phyloP scores from a whole-genome alignment of 2,329 filamentous ascomycete species.

The Tolypocladium endophyticum region DNA sequence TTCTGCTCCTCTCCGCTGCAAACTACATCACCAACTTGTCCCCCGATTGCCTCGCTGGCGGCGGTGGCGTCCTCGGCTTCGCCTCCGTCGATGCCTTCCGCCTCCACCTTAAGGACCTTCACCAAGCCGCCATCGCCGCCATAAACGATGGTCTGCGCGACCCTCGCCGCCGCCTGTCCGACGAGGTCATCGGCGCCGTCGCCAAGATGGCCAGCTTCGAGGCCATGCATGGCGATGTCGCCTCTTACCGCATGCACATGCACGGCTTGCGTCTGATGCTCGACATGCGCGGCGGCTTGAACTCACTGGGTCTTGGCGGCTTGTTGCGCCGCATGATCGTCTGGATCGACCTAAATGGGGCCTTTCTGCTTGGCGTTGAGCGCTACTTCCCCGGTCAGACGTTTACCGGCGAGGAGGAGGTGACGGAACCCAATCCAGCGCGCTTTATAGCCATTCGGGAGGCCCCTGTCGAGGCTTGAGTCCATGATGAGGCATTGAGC shows the following conservation, averaged over 20 bases:
- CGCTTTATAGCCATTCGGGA: constrained; percentile 16
- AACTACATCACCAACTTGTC: constrained; percentile 9
- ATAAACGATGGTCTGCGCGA: constrained; percentile 29
- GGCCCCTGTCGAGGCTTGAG: not conserved
- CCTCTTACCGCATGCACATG: constrained; percentile 36
- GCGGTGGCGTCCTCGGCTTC: not conserved
- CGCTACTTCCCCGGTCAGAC: constrained; percentile 20
- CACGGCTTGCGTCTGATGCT: constrained; percentile 30
- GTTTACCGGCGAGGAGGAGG: constrained; percentile 11
- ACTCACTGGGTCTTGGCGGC: constrained; percentile 28
- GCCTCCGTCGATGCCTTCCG: constrained; percentile 3
- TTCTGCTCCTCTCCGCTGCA: constrained; percentile 17
- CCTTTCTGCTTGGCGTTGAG: constrained; percentile 21
- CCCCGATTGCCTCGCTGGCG: not conserved
- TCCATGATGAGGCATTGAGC: not conserved
- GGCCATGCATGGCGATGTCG: constrained; percentile 33
- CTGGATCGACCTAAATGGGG: constrained; percentile 35
- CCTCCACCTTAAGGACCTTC: constrained; percentile 27
- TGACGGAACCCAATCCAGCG: constrained; percentile 19
- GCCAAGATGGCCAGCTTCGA: constrained; percentile 42
- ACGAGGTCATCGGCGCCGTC: constrained; percentile 35
- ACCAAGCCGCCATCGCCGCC: constrained; percentile 29
- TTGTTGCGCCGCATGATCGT: constrained; percentile 34
- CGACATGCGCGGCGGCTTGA: constrained; percentile 31
- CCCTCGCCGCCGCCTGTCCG: constrained; percentile 16